Conservation (phyloP, 2,329 filamentous ascomycete genomes). For the Alternaria viburni region DNA sequence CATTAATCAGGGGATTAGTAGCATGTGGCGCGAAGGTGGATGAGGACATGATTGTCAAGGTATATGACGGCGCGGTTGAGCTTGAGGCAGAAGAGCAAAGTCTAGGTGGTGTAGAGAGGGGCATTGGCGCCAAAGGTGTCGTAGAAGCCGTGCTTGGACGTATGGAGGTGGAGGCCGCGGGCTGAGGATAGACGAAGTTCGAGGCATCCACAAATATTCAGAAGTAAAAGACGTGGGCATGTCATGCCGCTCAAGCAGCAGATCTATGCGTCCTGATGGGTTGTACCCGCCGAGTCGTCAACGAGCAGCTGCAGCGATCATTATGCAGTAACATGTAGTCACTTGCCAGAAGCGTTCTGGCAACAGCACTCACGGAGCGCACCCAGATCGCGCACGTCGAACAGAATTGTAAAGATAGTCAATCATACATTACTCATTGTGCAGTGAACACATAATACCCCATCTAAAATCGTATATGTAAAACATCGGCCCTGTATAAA, state of each 20-base stretch:
- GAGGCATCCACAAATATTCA: background rate
- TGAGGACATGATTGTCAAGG: constrained; percentile 83
- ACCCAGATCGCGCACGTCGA: background rate
- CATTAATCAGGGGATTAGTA: constrained; percentile 81
- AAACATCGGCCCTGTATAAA: background rate
- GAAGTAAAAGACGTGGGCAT: background rate
- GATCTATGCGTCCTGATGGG: background rate
- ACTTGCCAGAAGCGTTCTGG: background rate
- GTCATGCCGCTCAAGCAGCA: background rate
- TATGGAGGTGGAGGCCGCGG: constrained; percentile 34
- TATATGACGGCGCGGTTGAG: constrained; percentile 82
- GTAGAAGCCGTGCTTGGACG: constrained; percentile 40
- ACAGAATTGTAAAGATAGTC: background rate
- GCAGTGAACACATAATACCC: constrained; percentile 20
- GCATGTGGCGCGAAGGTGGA: constrained; percentile 85
- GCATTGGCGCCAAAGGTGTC: constrained; percentile 39
- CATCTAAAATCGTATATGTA: constrained; percentile 2
- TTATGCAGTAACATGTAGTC: background rate
- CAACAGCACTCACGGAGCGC: background rate
- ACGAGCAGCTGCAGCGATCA: background rate
- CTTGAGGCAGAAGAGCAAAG: constrained; percentile 68
- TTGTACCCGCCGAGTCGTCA: background rate
- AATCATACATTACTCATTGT: constrained; percentile 7
- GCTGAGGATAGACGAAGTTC: constrained; percentile 11
- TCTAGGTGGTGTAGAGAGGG: constrained; percentile 54